Conservation (phyloP, 164 flowering plant genomes). For the Warburgia ugandensis region DNA sequence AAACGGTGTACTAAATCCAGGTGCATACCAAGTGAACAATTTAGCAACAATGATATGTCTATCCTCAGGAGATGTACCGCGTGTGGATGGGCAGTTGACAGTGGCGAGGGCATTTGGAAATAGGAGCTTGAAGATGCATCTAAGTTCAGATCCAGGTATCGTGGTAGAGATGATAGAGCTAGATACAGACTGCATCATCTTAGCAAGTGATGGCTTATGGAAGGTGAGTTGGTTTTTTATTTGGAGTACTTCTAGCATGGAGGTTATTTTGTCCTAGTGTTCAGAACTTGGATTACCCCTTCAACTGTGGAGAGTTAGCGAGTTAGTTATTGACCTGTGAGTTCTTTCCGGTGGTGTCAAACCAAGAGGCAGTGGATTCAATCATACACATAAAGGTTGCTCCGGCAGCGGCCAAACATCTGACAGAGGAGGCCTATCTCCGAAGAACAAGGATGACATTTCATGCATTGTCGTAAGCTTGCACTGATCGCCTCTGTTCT, state of each 20-base stretch:
- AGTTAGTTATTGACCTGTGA: too few species aligned
- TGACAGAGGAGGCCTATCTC: slow-evolving; percentile 64
- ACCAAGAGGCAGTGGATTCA: slow-evolving; percentile 67
- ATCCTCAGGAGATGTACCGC: slow-evolving; percentile 76
- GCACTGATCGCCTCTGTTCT: slow-evolving; percentile 22
- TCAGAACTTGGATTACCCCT: too few species aligned
- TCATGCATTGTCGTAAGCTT: slow-evolving; percentile 68
- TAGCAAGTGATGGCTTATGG: slow-evolving; percentile 98
- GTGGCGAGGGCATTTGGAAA: slow-evolving; percentile 99
- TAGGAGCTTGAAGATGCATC: slow-evolving; percentile 70
- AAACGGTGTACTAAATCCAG: too few species aligned
- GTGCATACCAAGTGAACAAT: too few species aligned
- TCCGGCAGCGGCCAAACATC: slow-evolving; percentile 56
- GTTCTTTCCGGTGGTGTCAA: slow-evolving; percentile 61
- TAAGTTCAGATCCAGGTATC: slow-evolving; percentile 88
- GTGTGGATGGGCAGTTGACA: slow-evolving; percentile 89
- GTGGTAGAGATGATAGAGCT: slow-evolving; percentile 40
- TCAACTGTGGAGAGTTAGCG: too few species aligned
- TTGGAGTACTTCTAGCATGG: not conserved
- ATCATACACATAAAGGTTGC: slow-evolving; percentile 57
- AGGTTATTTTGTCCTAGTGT: too few species aligned
- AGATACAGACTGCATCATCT: slow-evolving; percentile 58
- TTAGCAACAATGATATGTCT: not conserved
- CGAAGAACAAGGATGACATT: slow-evolving; percentile 72
- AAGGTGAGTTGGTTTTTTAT: slow-evolving; percentile 40